These are phyloP conservation scores for Tylopilus sp. DNA, from an alignment of 768 basidiomycete genomes.

Conservation along the genomic window DNA sequence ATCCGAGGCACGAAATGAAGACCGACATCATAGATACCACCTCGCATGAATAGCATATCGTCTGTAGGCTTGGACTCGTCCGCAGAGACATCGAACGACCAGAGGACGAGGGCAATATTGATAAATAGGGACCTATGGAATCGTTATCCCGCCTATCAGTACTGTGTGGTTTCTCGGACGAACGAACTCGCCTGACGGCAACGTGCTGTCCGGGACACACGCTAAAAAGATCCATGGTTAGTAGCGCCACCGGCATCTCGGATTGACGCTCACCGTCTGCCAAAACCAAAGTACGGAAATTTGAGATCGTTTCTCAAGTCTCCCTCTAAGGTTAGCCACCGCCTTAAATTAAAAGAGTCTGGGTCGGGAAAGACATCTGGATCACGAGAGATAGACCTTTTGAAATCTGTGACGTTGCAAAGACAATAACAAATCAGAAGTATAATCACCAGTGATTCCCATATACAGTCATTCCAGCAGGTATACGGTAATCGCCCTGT, in stretches of 20 bases:
- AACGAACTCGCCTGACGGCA: constrained; percentile 33
- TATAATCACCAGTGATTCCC: constrained; percentile 17
- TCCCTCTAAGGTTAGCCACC: constrained; percentile 25
- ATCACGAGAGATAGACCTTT: constrained; percentile 36
- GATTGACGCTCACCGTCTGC: constrained; percentile 28
- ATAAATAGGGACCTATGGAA: constrained; percentile 53
- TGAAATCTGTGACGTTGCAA: background rate
- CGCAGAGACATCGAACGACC: constrained; percentile 51
- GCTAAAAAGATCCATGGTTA: constrained; percentile 24
- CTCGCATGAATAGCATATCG: constrained; percentile 47
- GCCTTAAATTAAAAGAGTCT: constrained; percentile 33
- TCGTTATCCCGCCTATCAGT: background rate
- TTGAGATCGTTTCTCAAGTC: constrained; percentile 43
- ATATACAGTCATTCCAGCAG: constrained; percentile 14
- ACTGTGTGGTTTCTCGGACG: background rate
- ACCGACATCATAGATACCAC: constrained; percentile 10
- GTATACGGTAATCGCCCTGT: constrained; percentile 17
- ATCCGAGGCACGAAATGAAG: constrained; percentile 49
- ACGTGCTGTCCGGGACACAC: constrained; percentile 62
- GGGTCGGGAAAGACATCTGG: constrained; percentile 37
- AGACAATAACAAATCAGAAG: background rate
- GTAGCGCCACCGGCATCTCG: background rate
- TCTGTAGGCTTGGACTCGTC: constrained; percentile 52
- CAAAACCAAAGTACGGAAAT: constrained; percentile 52
- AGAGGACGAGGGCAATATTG: constrained; percentile 56